phyloP scores from a whole-genome alignment of 805 yeast species.

The Diddensiella transvaalensis region DNA sequence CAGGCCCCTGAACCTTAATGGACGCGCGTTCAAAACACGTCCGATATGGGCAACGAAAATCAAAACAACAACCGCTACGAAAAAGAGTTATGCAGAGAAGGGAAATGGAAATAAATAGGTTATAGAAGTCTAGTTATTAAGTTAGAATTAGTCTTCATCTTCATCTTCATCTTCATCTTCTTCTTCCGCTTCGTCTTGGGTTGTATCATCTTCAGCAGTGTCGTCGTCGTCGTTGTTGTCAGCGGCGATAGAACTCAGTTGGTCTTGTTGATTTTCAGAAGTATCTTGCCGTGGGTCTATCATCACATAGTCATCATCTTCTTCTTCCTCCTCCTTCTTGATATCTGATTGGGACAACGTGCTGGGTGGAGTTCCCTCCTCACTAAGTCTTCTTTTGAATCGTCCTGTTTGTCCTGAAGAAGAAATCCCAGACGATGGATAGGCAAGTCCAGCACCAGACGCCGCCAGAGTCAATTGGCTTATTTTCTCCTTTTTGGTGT shows the following conservation, averaged over 20 bases:
- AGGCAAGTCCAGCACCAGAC: neutral
- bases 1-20: too few relatives aligned
- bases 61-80: too few relatives aligned
- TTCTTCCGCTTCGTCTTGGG: too few relatives aligned
- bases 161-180: neutral
- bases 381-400: too few relatives aligned
- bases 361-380: neutral
- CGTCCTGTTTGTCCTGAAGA: too few relatives aligned
- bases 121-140: too few relatives aligned
- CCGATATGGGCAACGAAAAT: too few relatives aligned
- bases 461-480: constrained; percentile 10
- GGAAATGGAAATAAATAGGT: too few relatives aligned
- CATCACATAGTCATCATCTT: neutral
- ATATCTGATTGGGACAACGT: neutral
- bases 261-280: constrained; percentile 2
- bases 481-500: constrained; percentile 22
- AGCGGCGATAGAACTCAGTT: neutral
- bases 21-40: too few relatives aligned
- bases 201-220: neutral
- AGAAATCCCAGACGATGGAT: neutral
- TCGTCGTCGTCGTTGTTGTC: neutral
- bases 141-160: too few relatives aligned
- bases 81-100: too few relatives aligned
- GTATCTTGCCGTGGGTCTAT: too few relatives aligned
- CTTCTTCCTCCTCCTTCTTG: neutral